A percentile compares a stretch with the other conserved stretches of the same genome.
Conservation (phyloP, 2,329 filamentous ascomycete species). For the Cordyceps cateniannulata region DNA sequence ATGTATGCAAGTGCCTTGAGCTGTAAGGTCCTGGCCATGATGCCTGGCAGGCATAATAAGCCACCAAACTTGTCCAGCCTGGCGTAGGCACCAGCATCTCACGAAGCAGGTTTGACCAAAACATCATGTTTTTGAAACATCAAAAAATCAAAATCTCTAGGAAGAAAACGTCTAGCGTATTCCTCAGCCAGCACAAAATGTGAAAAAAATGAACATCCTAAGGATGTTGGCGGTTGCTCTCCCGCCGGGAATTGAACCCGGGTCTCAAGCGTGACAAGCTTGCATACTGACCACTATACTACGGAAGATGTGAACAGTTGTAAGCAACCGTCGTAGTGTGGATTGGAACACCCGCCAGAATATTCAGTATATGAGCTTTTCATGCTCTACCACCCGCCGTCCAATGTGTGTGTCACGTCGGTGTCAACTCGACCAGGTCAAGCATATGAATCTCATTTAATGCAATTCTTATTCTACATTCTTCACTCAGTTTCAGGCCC, state of each 20-base stretch:
- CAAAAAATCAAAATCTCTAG: no score
- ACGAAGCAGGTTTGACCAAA: background rate
- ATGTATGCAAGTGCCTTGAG: no score
- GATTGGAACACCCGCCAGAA: background rate
- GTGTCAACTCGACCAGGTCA: background rate
- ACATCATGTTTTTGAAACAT: no score
- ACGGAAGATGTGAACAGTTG: slow-evolving; percentile 14
- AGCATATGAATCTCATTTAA: background rate
- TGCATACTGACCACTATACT: slow-evolving; percentile 20
- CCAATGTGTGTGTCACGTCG: no score
- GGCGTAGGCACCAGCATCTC: background rate
- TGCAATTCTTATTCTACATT: background rate
- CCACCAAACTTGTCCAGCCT: no score
- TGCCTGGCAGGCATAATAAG: no score
- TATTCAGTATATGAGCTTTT: background rate
- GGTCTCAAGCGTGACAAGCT: slow-evolving; percentile 20
- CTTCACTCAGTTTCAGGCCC: background rate
- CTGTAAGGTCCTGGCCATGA: background rate
- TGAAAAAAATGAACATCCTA: slow-evolving; percentile 7
- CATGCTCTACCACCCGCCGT: background rate
- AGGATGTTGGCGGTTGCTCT: slow-evolving; percentile 14
- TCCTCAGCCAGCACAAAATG: background rate
- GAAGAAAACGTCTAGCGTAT: no score
- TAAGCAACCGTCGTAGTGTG: slow-evolving; percentile 14
- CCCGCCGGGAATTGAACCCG: slow-evolving; percentile 19